Evolutionary conservation across 257 asterid genomes (phyloP).

Genomic region (Ballota nigra): DNA sequence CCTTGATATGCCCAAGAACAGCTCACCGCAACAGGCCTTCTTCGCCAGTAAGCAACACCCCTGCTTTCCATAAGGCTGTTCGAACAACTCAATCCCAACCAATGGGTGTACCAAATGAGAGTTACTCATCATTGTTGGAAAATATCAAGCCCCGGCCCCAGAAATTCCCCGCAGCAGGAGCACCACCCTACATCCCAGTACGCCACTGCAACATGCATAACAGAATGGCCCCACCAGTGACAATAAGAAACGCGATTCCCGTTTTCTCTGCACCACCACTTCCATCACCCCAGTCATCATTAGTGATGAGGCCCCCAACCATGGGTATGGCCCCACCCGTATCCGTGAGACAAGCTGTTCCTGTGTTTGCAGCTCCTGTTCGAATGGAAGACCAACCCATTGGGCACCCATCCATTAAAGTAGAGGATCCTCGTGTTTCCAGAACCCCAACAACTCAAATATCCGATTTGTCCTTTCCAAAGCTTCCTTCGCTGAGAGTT

Average conservation of each 20-base stretch:
- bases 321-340: slow-evolving; percentile 65
- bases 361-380: slow-evolving; percentile 55
- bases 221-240: slow-evolving; percentile 83
- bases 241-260: slow-evolving; percentile 67
- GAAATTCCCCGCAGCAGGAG: slow-evolving; percentile 82
- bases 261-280: slow-evolving; percentile 88
- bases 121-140: slow-evolving; percentile 38
- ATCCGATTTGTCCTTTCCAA: slow-evolving; percentile 28
- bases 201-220: slow-evolving; percentile 61
- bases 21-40: slow-evolving; percentile 52
- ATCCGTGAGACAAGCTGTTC: slow-evolving; percentile 57
- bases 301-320: slow-evolving; percentile 51
- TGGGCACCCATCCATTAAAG: slow-evolving; percentile 38
- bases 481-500: slow-evolving; percentile 30
- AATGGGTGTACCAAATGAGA: slow-evolving; percentile 32
- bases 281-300: slow-evolving; percentile 53
- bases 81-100: slow-evolving; percentile 46
- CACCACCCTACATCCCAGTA: slow-evolving; percentile 85
- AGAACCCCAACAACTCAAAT: slow-evolving; percentile 26
- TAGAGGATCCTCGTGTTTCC: slow-evolving; percentile 42
- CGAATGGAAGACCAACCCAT: slow-evolving; percentile 46
- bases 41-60: slow-evolving; percentile 33
- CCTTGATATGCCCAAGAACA: slow-evolving; percentile 74
- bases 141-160: slow-evolving; percentile 34
- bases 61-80: slow-evolving; percentile 38